Evolutionary conservation across 306 rosid species (phyloP).

Genomic region (Trichosanthes cucumerina): DNA sequence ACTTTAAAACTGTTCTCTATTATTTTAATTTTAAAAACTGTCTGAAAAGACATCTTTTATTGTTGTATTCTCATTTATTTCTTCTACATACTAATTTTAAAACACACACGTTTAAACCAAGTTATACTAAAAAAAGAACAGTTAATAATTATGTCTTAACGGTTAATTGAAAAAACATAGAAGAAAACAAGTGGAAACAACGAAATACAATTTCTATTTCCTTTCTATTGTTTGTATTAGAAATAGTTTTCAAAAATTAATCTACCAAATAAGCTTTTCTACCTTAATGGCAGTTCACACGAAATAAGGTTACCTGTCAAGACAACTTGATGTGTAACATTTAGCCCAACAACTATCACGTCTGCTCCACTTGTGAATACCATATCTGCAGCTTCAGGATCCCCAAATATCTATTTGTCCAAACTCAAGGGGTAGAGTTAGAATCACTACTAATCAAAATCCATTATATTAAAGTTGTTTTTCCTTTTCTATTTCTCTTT

Average conservation of each 20-base stretch:
- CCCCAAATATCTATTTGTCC: constrained; percentile 62
- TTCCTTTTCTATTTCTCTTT: not conserved
- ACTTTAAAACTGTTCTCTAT: not conserved
- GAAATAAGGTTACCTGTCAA: constrained; percentile 39
- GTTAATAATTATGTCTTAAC: not conserved
- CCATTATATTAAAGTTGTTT: not conserved
- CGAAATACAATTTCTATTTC: not conserved
- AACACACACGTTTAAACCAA: not conserved
- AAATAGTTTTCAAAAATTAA: not conserved
- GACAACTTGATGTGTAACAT: constrained; percentile 85
- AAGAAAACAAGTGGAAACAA: not conserved
- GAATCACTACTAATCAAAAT: not conserved
- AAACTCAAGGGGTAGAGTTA: not conserved
- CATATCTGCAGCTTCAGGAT: constrained; percentile 92
- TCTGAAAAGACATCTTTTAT: not conserved
- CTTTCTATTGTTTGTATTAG: not conserved
- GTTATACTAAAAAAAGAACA: not conserved
- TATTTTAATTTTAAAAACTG: not conserved
- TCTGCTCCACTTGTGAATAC: constrained; percentile 84
- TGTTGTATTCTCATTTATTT: not conserved
- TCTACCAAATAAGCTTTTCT: not conserved
- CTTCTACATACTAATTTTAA: not conserved
- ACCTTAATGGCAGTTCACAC: not conserved
- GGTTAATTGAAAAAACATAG: not conserved
- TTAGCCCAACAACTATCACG: constrained; percentile 67